Conservation (phyloP, 2,329 filamentous ascomycete genomes). For the Trichoderma hamatum region DNA sequence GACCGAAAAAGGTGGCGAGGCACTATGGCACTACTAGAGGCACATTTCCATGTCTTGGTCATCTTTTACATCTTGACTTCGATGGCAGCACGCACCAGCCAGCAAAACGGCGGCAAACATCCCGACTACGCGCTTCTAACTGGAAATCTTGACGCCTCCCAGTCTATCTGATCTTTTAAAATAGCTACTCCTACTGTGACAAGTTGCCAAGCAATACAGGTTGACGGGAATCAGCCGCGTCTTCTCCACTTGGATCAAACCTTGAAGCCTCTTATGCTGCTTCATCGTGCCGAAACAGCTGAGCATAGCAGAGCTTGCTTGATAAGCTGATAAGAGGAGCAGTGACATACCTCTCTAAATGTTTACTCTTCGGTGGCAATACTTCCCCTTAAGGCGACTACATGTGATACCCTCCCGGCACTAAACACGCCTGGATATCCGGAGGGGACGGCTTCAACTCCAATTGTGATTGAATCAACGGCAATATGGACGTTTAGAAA, state of each 20-base stretch:
- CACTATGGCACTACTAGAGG: background rate
- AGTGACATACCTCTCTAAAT: background rate
- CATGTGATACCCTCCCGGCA: background rate
- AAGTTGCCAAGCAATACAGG: background rate
- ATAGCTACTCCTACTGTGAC: background rate
- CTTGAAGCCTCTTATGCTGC: conserved; percentile 15
- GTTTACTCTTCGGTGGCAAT: background rate
- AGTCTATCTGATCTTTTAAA: background rate
- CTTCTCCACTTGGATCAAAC: conserved; percentile 20
- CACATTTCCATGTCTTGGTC: background rate
- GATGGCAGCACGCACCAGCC: background rate
- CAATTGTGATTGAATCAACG: background rate
- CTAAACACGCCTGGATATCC: background rate
- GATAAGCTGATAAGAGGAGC: conserved; percentile 22
- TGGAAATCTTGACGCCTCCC: background rate
- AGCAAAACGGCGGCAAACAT: conserved; percentile 16
- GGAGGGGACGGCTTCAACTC: background rate
- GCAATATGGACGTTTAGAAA: background rate
- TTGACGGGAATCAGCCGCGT: conserved; percentile 13
- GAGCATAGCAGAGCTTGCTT: background rate
- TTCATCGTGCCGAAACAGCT: background rate
- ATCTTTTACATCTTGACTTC: background rate
- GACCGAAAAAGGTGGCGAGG: conserved; percentile 2
- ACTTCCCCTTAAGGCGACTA: background rate
- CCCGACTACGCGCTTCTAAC: conserved; percentile 9